phyloP scores from a whole-genome alignment of 1,139 yeast genomes.

The Suhomyces guaymorum region DNA sequence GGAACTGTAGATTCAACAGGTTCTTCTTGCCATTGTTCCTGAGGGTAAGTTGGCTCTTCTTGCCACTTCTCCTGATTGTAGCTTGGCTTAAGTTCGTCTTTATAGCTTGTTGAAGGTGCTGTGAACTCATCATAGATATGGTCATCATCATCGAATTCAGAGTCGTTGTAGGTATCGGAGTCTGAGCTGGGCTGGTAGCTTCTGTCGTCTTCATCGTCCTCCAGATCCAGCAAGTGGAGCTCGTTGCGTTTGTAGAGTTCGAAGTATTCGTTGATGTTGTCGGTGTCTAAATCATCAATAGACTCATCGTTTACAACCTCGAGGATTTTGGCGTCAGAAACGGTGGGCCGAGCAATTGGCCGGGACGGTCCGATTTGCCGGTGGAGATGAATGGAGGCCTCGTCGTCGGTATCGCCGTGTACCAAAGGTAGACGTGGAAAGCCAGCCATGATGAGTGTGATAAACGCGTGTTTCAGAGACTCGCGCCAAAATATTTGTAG shows the following conservation, averaged over 20 bases:
- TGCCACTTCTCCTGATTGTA: too few relatives aligned
- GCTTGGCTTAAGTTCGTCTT: too few relatives aligned
- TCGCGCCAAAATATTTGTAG: too few relatives aligned
- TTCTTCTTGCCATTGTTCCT: too few relatives aligned
- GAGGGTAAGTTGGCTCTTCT: too few relatives aligned
- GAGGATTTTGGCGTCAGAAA: constrained; percentile 19
- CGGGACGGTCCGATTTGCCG: constrained; percentile 41
- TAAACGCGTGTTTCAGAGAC: too few relatives aligned
- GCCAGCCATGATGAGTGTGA: constrained; percentile 26
- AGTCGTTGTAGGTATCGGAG: constrained; percentile 14
- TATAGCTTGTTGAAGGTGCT: too few relatives aligned
- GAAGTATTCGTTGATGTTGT: constrained; percentile 16
- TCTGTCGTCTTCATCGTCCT: constrained; percentile 3
- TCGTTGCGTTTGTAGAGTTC: constrained; percentile 12
- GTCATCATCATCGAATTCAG: constrained; percentile 15
- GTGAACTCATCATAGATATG: constrained; percentile 12
- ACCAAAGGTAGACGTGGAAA: constrained; percentile 41
- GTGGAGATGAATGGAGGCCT: constrained; percentile 43
- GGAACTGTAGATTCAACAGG: too few relatives aligned
- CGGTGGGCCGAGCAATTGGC: constrained; percentile 28
- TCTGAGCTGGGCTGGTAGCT: constrained; percentile 4
- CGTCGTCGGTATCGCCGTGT: constrained; percentile 47
- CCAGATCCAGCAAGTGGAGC: constrained; percentile 4
- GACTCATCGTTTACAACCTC: constrained; percentile 12
- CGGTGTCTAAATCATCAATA: constrained; percentile 9